Base-by-base conservation (phyloP, 306 rosid genomes). In the Casuarina glauca region DNA sequence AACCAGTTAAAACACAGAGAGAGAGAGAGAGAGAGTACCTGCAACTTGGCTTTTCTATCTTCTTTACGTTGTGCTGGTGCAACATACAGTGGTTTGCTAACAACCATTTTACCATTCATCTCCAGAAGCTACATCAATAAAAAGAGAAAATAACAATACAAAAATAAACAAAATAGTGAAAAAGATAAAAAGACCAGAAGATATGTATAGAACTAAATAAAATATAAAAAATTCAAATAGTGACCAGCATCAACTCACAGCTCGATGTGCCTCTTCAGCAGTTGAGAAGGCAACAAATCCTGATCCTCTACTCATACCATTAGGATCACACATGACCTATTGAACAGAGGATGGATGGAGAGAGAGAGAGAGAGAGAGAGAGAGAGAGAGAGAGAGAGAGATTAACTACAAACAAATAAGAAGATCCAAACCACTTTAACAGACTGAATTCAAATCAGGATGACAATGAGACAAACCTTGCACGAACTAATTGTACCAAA, bases 201-300 rank as follows among this genome's bases (percentile, higher is more conserved):
- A 49, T 68, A 62, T 38, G 26, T 17, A 75, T 20, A 69, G 1
- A 6, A 6, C 9, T 69, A 39, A 11, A 54, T 66, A 10, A 39
- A 11, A 54, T 66, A 10, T 43, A 66, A 54, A 67, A 71, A 44
- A 26, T 8, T 39, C 32, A 39, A 41, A 39, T 49, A 41, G 6
- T 35, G 32, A 26, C 32, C 32, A 44, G 75, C 17, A 53, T 60
- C 15, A 48, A 74, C 93, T 74, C 83, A 84, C 97, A 71, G 95
- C 91, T 73, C 93, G 81, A 77, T 91, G 76, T 48, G 95, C 88
- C 81, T 92, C 93, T 76, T 92, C 93, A n/a, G 92, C 72, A 17
- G 86, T 81, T 26, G 94, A 87, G 73, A 91, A 89, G n/a, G 93
- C 83, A 86, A 86, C 87, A 75, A 91, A 88, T 70, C 97, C 91